A percentile compares a stretch with the other conserved stretches of the same genome.
Evolutionary conservation across 768 basidiomycete species (phyloP).

Genomic region (Tricholoma bakamatsutake): DNA sequence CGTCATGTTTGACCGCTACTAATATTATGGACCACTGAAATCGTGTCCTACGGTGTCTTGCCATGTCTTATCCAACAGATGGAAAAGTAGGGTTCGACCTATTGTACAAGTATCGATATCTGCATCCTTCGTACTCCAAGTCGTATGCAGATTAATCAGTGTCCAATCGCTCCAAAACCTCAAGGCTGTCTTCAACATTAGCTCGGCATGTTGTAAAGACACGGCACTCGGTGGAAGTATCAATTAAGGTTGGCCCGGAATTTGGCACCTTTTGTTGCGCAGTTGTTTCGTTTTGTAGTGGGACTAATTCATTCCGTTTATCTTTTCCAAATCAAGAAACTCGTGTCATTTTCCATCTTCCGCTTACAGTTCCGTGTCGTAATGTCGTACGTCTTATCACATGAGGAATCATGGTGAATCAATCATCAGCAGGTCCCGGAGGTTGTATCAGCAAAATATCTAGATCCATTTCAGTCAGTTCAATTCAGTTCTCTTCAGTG

Average conservation of each 20-base stretch:
- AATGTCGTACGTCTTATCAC: too few species aligned
- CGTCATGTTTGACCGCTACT: too few species aligned
- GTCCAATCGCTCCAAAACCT: background rate
- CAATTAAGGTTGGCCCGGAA: background rate
- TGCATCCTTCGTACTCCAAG: background rate
- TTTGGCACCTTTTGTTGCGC: background rate
- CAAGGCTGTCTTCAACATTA: background rate
- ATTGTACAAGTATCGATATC: background rate
- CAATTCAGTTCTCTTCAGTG: too few species aligned
- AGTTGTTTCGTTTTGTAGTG: background rate
- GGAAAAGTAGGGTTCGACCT: background rate
- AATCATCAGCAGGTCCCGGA: too few species aligned
- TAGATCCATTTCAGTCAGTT: too few species aligned
- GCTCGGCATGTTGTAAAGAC: background rate
- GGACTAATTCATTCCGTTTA: too few species aligned
- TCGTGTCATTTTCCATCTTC: too few species aligned
- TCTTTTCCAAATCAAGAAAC: too few species aligned
- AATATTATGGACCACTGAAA: slow-evolving; percentile 7
- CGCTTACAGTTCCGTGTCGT: too few species aligned
- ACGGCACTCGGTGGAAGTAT: background rate
- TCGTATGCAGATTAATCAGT: background rate
- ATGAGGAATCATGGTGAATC: too few species aligned
- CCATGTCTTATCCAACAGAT: background rate
- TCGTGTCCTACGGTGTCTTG: background rate
- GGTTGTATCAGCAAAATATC: too few species aligned